Evolutionary conservation across 2,329 filamentous ascomycete species (phyloP), one percentile per base, ranked within the genome.

Genomic region (Elsinoe fawcettii): DNA sequence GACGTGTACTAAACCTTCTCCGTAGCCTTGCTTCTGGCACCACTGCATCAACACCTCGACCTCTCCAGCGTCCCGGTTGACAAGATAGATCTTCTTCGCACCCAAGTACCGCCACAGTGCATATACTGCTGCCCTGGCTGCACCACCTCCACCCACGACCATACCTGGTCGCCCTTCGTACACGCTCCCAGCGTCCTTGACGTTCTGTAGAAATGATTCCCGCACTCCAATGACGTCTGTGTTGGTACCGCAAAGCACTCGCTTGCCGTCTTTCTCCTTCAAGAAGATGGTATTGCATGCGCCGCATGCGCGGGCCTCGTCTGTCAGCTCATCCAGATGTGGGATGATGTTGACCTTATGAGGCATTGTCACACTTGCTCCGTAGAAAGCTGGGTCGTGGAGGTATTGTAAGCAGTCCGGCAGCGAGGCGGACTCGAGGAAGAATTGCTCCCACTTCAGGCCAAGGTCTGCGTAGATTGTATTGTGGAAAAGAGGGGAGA

Each of bases 271-370:
- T 47, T 75, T 68, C 49, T 76, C 74, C 20, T 80, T 76, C 47
- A 88, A 69, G 73, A 86, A 91, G 55, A 92, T 79, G 0, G 88
- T 93, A 75, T 93, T 92, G 71, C 86, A 85, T 53, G 88, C 88
- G 49, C 88, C 87, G 20, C 90, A 85, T 34, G 85, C 83, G 51
- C 80, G 78, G 63, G 83, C 87, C 71, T 90, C 86, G 20, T 82
- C 79, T 5, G 87, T 90, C 36, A 91, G 74, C 56, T 84, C 81
- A 66, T 92, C 87, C 7, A 92, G 78, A 63, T 88, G 77, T 0
- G 81, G 77, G 59, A 91, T 81, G 67, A 92, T 89, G 64, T 82
- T 77, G 23, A 92, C 81, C 71, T 93, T 92, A 75, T 89, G 84
- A 0, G 88, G 88, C 88, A 92, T 93, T 18, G 88, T 92, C 36